These are phyloP conservation scores for Collariella sp. DNA, from an alignment of 495 filamentous ascomycete genomes.

Conservation along the genomic window DNA sequence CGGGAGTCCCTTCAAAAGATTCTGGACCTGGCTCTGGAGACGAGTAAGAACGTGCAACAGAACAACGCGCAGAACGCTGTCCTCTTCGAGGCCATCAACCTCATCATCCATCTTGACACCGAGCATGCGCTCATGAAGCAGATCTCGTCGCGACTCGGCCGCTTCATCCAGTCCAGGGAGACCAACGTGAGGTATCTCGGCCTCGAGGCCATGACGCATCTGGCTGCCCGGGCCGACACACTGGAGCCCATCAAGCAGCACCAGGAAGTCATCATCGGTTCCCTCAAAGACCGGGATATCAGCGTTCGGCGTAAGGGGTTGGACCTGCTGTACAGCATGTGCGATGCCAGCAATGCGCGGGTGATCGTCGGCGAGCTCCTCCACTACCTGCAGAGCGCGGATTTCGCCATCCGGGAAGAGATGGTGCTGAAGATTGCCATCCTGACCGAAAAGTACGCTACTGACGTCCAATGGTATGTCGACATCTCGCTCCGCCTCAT, in stretches of 20 bases:
- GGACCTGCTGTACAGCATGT: slow-evolving; percentile 99
- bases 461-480: slow-evolving; percentile 98
- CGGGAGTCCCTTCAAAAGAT: slow-evolving; percentile 86
- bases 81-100: slow-evolving; percentile 96
- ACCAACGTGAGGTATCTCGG: slow-evolving; percentile 98
- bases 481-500: slow-evolving; percentile 93
- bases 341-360: slow-evolving; percentile 83
- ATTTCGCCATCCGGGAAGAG: slow-evolving; percentile 96
- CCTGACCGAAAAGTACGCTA: slow-evolving; percentile 95
- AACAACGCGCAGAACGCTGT: slow-evolving; percentile 99
- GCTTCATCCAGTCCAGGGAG: slow-evolving; percentile 93
- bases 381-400: slow-evolving; percentile 89
- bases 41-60: slow-evolving; percentile 97
- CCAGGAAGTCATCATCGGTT: slow-evolving; percentile 89
- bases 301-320: slow-evolving; percentile 93
- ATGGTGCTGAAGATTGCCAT: slow-evolving; percentile 99
- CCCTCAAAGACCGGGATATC: slow-evolving; percentile 91
- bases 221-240: slow-evolving; percentile 89
- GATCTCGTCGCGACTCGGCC: slow-evolving; percentile 85
- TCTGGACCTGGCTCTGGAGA: slow-evolving; percentile 80
- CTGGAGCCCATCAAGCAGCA: slow-evolving; percentile 98
- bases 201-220: slow-evolving; percentile 95
- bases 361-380: slow-evolving; percentile 90
- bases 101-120: slow-evolving; percentile 97
- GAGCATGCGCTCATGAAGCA: slow-evolving; percentile 94